These are phyloP conservation scores for Saccharomyces pastorianus DNA, from an alignment of 1,139 yeast genomes.

Conservation along the genomic window DNA sequence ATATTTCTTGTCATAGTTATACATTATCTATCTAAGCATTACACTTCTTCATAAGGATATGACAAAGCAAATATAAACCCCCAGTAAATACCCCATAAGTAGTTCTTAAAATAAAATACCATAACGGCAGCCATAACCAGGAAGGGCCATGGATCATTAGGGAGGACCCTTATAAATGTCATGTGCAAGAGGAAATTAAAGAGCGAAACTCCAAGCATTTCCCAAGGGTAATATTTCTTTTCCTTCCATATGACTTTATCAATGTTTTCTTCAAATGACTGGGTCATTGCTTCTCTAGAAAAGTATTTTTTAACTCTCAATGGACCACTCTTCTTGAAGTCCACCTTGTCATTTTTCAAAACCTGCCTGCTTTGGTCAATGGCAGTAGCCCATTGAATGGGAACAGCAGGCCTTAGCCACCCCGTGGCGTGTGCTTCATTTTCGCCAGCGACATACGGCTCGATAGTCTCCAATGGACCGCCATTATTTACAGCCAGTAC, in stretches of 20 bases:
- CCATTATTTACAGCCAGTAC: constrained; percentile 84
- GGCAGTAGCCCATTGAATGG: constrained; percentile 55
- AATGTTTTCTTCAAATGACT: constrained; percentile 39
- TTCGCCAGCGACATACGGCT: constrained; percentile 33
- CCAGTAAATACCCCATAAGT: constrained; percentile 9
- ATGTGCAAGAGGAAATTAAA: constrained; percentile 13
- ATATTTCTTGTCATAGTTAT: background rate
- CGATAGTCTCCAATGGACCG: constrained; percentile 84
- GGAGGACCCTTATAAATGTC: constrained; percentile 13
- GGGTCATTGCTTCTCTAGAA: constrained; percentile 57
- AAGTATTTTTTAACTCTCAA: constrained; percentile 44
- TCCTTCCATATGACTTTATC: constrained; percentile 22
- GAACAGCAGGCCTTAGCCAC: constrained; percentile 53
- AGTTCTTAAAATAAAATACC: constrained; percentile 9
- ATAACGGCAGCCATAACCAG: constrained; percentile 13
- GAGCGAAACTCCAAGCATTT: constrained; percentile 11
- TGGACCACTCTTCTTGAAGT: constrained; percentile 45
- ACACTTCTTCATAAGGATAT: background rate
- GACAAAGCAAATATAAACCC: constrained; percentile 4
- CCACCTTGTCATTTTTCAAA: constrained; percentile 28
- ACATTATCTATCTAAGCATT: background rate
- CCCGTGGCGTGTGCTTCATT: constrained; percentile 61
- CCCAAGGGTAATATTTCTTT: constrained; percentile 16
- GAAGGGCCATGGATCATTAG: constrained; percentile 17
- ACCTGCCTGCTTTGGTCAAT: constrained; percentile 38